Evolutionary conservation across 2,329 filamentous ascomycete species (phyloP).

Genomic region (Sporothrix schenckii): DNA sequence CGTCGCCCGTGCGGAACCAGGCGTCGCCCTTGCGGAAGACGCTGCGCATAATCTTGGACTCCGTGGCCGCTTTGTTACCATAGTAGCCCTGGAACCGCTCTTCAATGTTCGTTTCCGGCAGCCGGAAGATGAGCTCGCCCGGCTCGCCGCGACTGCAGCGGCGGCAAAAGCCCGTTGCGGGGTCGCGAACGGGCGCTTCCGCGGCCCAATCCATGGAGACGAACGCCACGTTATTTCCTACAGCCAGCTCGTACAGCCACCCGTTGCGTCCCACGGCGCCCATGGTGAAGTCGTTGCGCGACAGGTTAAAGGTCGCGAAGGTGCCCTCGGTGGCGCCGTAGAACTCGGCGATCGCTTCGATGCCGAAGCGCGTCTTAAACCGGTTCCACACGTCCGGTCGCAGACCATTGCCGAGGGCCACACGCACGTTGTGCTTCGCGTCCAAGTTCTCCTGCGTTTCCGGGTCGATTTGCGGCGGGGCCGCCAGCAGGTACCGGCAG

Average conservation of each 20-base stretch:
- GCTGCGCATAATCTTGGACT: constrained; percentile 72
- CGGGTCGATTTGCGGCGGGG: constrained; percentile 64
- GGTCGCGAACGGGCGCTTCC: constrained; percentile 68
- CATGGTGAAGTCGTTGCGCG: constrained; percentile 70
- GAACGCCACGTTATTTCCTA: constrained; percentile 57
- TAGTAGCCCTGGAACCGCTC: constrained; percentile 81
- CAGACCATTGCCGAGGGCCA: constrained; percentile 82
- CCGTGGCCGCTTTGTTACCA: constrained; percentile 69
- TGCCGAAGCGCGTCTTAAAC: constrained; percentile 79
- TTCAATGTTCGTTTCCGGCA: constrained; percentile 65
- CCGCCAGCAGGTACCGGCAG: constrained; percentile 76
- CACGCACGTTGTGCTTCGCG: constrained; percentile 69
- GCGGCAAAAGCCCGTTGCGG: constrained; percentile 69
- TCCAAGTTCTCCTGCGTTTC: constrained; percentile 70
- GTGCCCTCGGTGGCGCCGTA: constrained; percentile 78
- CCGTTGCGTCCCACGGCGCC: constrained; percentile 80
- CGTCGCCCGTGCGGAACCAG: constrained; percentile 84
- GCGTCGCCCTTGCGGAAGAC: constrained; percentile 76
- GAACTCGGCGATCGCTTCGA: constrained; percentile 75
- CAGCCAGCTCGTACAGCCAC: constrained; percentile 58
- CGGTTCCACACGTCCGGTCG: constrained; percentile 82
- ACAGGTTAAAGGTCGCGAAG: constrained; percentile 71
- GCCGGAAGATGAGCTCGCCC: constrained; percentile 74
- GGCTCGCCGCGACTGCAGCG: constrained; percentile 61
- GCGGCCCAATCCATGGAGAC: constrained; percentile 73